Conservation (phyloP, 2,329 filamentous ascomycete genomes). For the Gnomoniopsis sp. region DNA sequence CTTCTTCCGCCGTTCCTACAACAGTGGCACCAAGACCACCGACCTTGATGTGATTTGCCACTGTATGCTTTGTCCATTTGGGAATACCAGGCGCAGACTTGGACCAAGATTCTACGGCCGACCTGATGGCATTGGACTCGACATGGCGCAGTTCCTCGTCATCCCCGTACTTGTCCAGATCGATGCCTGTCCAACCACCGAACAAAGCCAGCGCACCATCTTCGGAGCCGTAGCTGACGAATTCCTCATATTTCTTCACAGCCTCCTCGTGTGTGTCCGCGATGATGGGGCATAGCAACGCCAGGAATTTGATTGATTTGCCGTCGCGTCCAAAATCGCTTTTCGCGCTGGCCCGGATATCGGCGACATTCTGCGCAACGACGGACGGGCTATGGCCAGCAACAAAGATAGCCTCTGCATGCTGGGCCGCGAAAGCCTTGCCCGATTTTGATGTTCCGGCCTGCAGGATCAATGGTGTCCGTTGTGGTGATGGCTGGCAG, state of each 20-base stretch:
- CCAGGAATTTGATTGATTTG: conserved; percentile 56
- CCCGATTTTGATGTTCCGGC: conserved; percentile 60
- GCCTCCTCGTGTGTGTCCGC: conserved; percentile 60
- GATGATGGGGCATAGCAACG: conserved; percentile 55
- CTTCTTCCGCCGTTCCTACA: conserved; percentile 11
- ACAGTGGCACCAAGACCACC: conserved; percentile 21
- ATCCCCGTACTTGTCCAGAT: conserved; percentile 57
- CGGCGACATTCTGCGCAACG: conserved; percentile 53
- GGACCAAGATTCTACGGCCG: conserved; percentile 46
- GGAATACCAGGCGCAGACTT: conserved; percentile 25
- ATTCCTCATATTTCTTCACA: conserved; percentile 51
- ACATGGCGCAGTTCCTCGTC: conserved; percentile 61
- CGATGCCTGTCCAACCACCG: conserved; percentile 65
- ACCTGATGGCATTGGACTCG: conserved; percentile 59
- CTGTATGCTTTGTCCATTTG: conserved; percentile 19
- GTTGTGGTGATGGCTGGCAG: conserved; percentile 58
- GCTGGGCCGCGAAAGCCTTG: conserved; percentile 57
- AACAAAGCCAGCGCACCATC: conserved; percentile 64
- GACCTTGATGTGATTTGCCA: conserved; percentile 21
- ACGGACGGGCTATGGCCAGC: conserved; percentile 54
- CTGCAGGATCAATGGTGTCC: conserved; percentile 62
- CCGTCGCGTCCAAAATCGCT: conserved; percentile 49
- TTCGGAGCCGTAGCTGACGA: conserved; percentile 52
- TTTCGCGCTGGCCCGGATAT: conserved; percentile 50
- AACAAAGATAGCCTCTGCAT: conserved; percentile 64